These are phyloP conservation scores for Hylodesmum podocarpum DNA, from an alignment of 306 rosid genomes.

Conservation along the genomic window DNA sequence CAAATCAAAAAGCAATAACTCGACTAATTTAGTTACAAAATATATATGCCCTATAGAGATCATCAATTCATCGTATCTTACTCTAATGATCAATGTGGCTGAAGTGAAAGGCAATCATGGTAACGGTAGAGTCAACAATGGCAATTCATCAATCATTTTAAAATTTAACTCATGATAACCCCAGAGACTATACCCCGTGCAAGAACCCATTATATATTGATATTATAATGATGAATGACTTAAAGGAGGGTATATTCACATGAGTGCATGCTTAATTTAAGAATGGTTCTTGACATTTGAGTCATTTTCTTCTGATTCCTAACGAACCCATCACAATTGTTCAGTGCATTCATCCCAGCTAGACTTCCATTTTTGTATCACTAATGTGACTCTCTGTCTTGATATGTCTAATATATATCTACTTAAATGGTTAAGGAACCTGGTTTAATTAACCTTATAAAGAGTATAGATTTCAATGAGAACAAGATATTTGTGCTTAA, in stretches of 20 bases:
- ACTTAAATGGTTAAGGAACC: slow-evolving; percentile 5
- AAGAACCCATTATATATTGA: slow-evolving; percentile 13
- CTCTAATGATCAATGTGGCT: slow-evolving; percentile 25
- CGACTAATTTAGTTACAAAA: not conserved
- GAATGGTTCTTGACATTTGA: slow-evolving; percentile 38
- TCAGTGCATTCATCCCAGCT: slow-evolving; percentile 40
- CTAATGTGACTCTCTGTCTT: not conserved
- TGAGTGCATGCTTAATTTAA: slow-evolving; percentile 29
- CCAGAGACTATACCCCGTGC: slow-evolving; percentile 39
- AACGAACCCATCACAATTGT: slow-evolving; percentile 39
- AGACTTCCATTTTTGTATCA: slow-evolving; percentile 32
- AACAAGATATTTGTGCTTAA: slow-evolving; percentile 19
- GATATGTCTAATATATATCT: not conserved
- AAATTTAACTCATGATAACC: slow-evolving; percentile 23
- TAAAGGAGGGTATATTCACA: slow-evolving; percentile 28
- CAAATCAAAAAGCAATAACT: slow-evolving; percentile 32
- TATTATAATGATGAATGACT: slow-evolving; percentile 6
- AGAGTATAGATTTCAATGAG: not conserved
- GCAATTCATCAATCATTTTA: slow-evolving; percentile 10
- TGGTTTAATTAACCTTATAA: slow-evolving; percentile 17
- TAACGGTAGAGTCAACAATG: slow-evolving; percentile 29
- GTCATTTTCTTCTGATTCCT: slow-evolving; percentile 42
- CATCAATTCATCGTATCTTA: not conserved
- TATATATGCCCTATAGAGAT: not conserved
- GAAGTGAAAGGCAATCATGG: slow-evolving; percentile 34